Evolutionary conservation across 345 rosid genomes (phyloP).

Genomic region (Kernera saxatilis): DNA sequence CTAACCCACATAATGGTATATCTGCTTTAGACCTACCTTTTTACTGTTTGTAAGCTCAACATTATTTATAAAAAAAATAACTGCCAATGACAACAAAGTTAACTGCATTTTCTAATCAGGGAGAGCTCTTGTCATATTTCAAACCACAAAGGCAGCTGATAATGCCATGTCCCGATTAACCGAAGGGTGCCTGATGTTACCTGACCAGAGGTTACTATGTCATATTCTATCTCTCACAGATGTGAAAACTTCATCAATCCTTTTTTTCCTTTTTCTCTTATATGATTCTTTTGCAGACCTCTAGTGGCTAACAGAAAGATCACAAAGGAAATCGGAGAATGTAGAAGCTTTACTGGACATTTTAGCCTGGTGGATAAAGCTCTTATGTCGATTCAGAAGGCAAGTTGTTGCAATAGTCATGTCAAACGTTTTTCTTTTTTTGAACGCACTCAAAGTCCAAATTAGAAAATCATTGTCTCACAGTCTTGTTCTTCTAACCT

Average conservation of each 20-base stretch:
- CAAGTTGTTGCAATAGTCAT: not conserved
- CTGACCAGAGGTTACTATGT: slow-evolving; percentile 22
- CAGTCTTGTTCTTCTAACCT: not conserved
- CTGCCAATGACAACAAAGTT: not conserved
- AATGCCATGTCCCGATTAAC: slow-evolving; percentile 30
- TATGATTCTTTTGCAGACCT: slow-evolving; percentile 3
- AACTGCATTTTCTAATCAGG: slow-evolving; percentile 34
- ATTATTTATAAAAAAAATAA: not conserved
- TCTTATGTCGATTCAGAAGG: slow-evolving; percentile 1
- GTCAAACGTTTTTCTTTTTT: not conserved
- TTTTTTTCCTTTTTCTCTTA: not conserved
- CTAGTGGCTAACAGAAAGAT: slow-evolving; percentile 8
- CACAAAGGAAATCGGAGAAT: not conserved
- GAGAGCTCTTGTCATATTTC: slow-evolving; percentile 48
- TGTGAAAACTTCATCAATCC: not conserved
- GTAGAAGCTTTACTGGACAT: slow-evolving; percentile 12
- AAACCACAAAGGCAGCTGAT: slow-evolving; percentile 45
- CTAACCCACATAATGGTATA: slow-evolving; percentile 44
- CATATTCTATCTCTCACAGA: not conserved
- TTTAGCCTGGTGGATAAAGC: not conserved
- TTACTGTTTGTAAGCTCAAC: not conserved
- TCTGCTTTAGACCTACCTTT: not conserved
- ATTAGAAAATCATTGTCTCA: slow-evolving; percentile 1
- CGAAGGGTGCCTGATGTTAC: slow-evolving; percentile 38
- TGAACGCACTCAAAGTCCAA: not conserved